Conservation (phyloP, 129 eudicot genomes). For the Ambrosia artemisiifolia region DNA sequence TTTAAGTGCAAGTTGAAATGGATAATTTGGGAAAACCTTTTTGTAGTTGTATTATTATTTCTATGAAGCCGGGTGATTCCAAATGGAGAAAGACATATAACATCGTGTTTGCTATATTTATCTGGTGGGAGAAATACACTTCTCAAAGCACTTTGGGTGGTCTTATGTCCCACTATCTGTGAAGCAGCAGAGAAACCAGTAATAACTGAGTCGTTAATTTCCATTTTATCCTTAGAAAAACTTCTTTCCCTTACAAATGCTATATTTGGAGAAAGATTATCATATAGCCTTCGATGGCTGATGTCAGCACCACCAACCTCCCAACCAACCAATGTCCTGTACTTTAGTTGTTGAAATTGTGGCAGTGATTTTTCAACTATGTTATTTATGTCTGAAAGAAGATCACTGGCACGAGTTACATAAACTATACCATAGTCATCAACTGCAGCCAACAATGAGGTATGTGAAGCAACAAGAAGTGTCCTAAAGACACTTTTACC, state of each 20-base stretch:
- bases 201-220: conserved; percentile 27
- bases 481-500: conserved; percentile 50
- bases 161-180: conserved; percentile 29
- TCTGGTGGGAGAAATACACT: conserved; percentile 64
- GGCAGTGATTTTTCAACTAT: conserved; percentile 39
- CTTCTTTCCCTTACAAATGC: conserved; percentile 23
- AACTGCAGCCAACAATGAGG: conserved; percentile 61
- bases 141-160: conserved; percentile 30
- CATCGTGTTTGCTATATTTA: conserved; percentile 44
- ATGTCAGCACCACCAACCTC: conserved; percentile 75
- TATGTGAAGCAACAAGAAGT: conserved; percentile 62
- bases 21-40: conserved; percentile 37
- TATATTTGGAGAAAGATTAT: conserved; percentile 28
- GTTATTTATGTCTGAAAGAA: conserved; percentile 34
- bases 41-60: conserved; percentile 26
- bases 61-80: conserved; percentile 69
- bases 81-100: conserved; percentile 66
- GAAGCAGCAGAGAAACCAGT: conserved; percentile 42
- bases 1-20: conserved; percentile 55
- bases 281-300: conserved; percentile 61
- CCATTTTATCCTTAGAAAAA: conserved; percentile 20
- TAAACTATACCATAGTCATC: conserved; percentile 74
- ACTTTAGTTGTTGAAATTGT: conserved; percentile 36
- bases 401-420: conserved; percentile 46
- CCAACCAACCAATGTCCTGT: conserved; percentile 69